Evolutionary conservation across 163 green algal species (phyloP), one percentile per base, ranked within the genome.

Genomic region (Smithsoniella earleae): DNA sequence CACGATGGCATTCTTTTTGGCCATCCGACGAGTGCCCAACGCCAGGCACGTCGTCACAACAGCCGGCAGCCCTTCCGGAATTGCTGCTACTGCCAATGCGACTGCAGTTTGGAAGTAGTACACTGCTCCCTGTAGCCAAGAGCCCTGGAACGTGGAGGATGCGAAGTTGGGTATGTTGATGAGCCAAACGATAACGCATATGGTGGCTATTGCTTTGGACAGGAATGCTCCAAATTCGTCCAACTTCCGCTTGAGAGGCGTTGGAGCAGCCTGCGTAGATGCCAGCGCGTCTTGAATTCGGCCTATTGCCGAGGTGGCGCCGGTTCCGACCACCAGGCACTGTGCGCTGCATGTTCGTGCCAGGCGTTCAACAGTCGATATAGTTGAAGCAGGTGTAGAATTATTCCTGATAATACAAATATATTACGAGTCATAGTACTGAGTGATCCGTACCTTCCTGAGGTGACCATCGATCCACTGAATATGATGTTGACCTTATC

Each of bases 21-120:
- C 90, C 90, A 96, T 96, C 74, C 91, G 89, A 36, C 88, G 81
- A 2, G 90, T 96, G 58, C 90, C 90, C 4, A 96, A 82, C n/a
- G 90, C 90, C 30, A 91, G 79, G 82, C 86, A 91, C 31, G 86
- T 92, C 55, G 86, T 92, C 4, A 96, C 89, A 20, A 96, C 90
- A 2, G 90, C 90, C 2, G 90, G 90, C 31, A 96, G 84, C 52
- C 90, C 58, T 43, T 69, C 58, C 16, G 87, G 87, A 34, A 92
- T 92, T 38, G 87, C 87, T 2, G 87, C 87, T 28, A 92, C 87
- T 1, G 87, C 87, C 25, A 92, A 78, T 10, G 86, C 87, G 2
- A 90, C 85, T 3, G 69, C 84, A 30, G 89, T 86, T 77, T 93
- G 90, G 75, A 92, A 93, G 73, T 93, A 91, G 79, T 92, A 93